Evolutionary conservation across 257 asterid genomes (phyloP).

Genomic region (Fraxinus americana): DNA sequence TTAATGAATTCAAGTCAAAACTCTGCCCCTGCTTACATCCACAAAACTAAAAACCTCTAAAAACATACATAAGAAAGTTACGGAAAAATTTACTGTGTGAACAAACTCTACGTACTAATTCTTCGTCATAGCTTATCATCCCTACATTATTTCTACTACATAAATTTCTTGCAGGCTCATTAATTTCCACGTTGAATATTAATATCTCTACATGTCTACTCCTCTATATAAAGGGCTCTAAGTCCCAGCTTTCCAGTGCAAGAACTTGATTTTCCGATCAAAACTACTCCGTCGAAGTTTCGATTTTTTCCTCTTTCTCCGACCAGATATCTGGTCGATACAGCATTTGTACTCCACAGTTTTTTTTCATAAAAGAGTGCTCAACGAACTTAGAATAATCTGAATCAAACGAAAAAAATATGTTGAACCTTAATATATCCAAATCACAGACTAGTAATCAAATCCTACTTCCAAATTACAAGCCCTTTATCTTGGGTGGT

Average conservation of each 20-base stretch:
- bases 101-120: no score
- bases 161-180: background rate
- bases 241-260: background rate
- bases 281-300: background rate
- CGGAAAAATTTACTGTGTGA: no score
- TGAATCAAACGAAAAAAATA: background rate
- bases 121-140: no score
- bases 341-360: background rate
- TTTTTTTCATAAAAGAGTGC: background rate
- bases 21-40: no score
- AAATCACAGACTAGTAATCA: slow-evolving; percentile 11
- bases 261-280: background rate
- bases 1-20: no score
- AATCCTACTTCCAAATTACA: slow-evolving; percentile 21
- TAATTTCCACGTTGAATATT: no score
- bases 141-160: no score
- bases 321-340: background rate
- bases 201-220: background rate
- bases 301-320: background rate
- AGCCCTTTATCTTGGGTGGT: slow-evolving; percentile 21
- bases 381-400: background rate
- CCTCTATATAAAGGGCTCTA: slow-evolving; percentile 1
- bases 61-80: no score
- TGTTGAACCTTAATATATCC: slow-evolving; percentile 28
- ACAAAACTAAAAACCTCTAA: no score